Conservation (phyloP, 768 basidiomycete species). For the Suillus ampliporus region DNA sequence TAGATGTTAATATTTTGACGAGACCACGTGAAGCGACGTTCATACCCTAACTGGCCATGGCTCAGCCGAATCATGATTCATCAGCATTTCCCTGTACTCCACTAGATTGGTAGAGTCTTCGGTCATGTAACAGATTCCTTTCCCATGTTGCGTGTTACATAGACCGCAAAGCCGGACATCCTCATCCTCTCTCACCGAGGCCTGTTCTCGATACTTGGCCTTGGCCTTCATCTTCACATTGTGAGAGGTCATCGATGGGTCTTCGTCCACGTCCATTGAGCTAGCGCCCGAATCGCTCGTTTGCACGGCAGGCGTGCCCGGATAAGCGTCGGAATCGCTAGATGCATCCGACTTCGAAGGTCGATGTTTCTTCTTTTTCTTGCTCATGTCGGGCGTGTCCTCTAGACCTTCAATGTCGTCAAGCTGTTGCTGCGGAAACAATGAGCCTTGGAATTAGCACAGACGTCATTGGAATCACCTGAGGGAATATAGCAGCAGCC, state of each 20-base stretch:
- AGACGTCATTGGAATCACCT: conserved; percentile 23
- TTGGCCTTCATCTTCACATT: conserved; percentile 13
- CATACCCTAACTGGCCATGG: conserved; percentile 67
- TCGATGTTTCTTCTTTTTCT: conserved; percentile 42
- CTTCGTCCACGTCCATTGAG: conserved; percentile 23
- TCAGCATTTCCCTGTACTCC: conserved; percentile 70
- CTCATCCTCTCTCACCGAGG: conserved; percentile 14
- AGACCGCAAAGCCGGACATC: conserved; percentile 55
- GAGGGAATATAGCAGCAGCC: conserved; percentile 58
- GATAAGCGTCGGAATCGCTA: conserved; percentile 49
- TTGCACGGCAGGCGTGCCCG: conserved; percentile 28
- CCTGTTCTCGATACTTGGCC: conserved; percentile 2
- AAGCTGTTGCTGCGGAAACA: conserved; percentile 31
- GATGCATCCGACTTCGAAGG: conserved; percentile 36
- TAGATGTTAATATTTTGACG: conserved; percentile 13
- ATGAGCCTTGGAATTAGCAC: conserved; percentile 8
- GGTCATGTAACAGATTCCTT: conserved; percentile 65
- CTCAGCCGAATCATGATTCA: conserved; percentile 69
- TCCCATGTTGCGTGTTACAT: conserved; percentile 60
- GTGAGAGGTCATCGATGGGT: not conserved
- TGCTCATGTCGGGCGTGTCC: conserved; percentile 45
- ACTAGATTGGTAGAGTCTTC: conserved; percentile 67
- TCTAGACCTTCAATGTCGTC: conserved; percentile 39
- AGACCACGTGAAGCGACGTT: conserved; percentile 17
- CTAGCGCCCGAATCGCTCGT: conserved; percentile 30